Evolutionary conservation across 2,329 filamentous ascomycete species (phyloP).

Genomic region (Exophiala sp.): DNA sequence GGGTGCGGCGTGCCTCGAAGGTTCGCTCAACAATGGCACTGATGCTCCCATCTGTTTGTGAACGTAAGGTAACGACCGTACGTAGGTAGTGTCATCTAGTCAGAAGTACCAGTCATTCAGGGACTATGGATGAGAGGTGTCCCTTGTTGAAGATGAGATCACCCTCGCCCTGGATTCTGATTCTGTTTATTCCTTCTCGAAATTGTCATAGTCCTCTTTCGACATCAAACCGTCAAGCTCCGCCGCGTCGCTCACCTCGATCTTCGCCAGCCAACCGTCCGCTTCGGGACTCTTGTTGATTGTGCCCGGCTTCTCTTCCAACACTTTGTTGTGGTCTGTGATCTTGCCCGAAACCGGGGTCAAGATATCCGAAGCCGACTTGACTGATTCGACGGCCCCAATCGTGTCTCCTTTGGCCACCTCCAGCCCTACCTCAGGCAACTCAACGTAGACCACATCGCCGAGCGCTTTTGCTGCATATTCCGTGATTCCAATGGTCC

Average conservation of each 20-base stretch:
- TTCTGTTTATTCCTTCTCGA: conserved; percentile 41
- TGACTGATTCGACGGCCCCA: conserved; percentile 95
- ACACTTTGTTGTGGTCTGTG: conserved; percentile 61
- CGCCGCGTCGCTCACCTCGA: conserved; percentile 64
- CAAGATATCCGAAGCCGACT: conserved; percentile 96
- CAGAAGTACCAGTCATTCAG: not conserved
- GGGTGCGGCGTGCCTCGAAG: not conserved
- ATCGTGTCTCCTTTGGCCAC: conserved; percentile 74
- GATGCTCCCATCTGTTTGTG: not conserved
- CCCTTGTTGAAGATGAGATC: conserved; percentile 1
- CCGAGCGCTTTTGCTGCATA: conserved; percentile 90
- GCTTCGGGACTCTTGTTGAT: conserved; percentile 89
- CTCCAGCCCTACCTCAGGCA: conserved; percentile 65
- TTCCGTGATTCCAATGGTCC: conserved; percentile 73
- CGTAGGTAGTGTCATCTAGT: not conserved
- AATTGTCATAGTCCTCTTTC: conserved; percentile 67
- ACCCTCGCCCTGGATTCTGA: not conserved
- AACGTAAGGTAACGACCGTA: not conserved
- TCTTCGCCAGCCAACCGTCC: conserved; percentile 89
- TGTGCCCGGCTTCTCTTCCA: conserved; percentile 77
- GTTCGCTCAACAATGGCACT: not conserved
- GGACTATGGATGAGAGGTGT: not conserved
- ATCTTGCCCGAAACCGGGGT: conserved; percentile 76
- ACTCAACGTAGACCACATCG: conserved; percentile 95
- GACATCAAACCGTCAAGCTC: conserved; percentile 75